Base-by-base conservation (phyloP, 73 alveolate genomes). In the Paramecium tetraurelia region DNA sequence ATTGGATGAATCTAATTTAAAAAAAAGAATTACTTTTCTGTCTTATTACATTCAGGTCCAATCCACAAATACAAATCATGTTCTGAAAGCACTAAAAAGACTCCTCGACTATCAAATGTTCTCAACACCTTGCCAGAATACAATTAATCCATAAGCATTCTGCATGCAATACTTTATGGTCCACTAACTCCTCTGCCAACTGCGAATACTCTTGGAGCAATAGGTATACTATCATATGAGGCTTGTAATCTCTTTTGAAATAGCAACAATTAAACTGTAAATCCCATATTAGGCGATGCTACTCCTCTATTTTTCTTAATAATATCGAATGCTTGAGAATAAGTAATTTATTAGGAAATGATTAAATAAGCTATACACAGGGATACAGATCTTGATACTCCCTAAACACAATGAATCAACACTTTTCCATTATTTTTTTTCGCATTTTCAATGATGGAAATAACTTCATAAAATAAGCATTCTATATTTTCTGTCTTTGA, bases 331-430 rank as follows among this genome's bases (percentile, higher is more conserved):
- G 97, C 98, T 44, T 90, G 95, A 0, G 93, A 84, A 80, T 86
- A 97, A 24, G 93, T 72, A 12, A 92, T 57, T 31, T 89, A 77
- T 59, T 93, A 48, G 18, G 77, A 36, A 58, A 46, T 94, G 6
- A 97, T 97, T 50, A 96, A 36, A 69, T 97, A 97, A 12, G 99
- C 99, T 8, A 97, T 53, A 89, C 98, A 96, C 4, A 97, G 46
- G 11, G 98, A 96, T 0, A 97, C 98, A 31, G 97, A 92, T 58
- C 99, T 76, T 16, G 99, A 97, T 11, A 97, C 96, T 16, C 99
- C 99, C 86, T 97, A 93, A 11, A 96, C 97, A 70, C 99, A 97
- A 93, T 97, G 99, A 41, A 97, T 97, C 50, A 92, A 95, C 9
- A 97, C 98, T 95, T 86, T 97, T 11, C 99, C 99, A 40, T 94